A percentile compares a stretch with the other conserved stretches of the same genome.
Conservation (phyloP, 176 grass and related monocot species). For the Poa annua region DNA sequence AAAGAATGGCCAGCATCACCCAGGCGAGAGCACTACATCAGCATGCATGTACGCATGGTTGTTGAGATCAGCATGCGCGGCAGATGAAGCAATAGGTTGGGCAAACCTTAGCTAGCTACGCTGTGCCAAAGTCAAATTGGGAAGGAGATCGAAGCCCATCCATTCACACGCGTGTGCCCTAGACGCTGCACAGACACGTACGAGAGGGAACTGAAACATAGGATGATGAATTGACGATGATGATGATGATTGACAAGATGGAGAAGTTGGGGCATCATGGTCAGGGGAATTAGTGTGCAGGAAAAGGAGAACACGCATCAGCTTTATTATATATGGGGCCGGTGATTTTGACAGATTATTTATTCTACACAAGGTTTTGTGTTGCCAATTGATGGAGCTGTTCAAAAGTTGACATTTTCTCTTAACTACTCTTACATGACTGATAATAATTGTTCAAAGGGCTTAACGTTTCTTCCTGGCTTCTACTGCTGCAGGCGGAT, state of each 20-base stretch:
- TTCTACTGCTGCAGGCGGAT: constrained; percentile 44
- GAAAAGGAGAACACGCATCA: background rate
- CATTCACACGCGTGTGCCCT: background rate
- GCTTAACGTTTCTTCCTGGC: background rate
- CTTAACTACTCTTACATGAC: background rate
- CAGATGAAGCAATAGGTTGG: background rate
- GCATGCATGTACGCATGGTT: constrained; percentile 2
- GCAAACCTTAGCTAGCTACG: background rate
- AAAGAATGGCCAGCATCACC: constrained; percentile 23
- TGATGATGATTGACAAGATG: constrained; percentile 1
- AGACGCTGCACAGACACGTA: background rate
- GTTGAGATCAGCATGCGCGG: constrained; percentile 19
- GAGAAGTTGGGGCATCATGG: constrained; percentile 23
- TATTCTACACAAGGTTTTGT: background rate
- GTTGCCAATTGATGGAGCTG: background rate
- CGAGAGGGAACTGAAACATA: constrained; percentile 4
- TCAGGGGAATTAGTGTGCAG: constrained; percentile 7
- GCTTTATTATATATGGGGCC: background rate
- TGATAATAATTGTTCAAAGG: too few relatives aligned
- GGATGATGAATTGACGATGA: background rate
- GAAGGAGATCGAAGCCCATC: constrained; percentile 14
- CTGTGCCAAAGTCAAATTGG: constrained; percentile 4
- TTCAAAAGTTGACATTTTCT: constrained; percentile 12
- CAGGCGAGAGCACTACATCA: background rate
- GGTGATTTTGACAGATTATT: constrained; percentile 12